These are phyloP conservation scores for Streptanthus diversifolius DNA, from an alignment of 345 rosid genomes.

Conservation along the genomic window DNA sequence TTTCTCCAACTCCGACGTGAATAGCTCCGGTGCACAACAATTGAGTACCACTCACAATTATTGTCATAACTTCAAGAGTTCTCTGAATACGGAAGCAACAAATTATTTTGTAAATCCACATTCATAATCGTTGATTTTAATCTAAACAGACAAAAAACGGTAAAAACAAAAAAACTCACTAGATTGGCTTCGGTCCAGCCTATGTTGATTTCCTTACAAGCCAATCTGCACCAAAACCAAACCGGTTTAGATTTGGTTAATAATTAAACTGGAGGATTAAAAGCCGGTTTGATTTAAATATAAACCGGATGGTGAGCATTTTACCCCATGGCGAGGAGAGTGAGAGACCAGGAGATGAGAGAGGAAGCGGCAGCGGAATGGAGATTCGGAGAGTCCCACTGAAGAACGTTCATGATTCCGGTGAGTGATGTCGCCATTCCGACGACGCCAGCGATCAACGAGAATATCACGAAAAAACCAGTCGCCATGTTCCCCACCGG, in stretches of 20 bases:
- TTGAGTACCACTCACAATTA: constrained; percentile 65
- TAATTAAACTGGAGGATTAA: background rate
- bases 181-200: constrained; percentile 75
- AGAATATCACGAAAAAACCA: constrained; percentile 61
- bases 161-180: constrained; percentile 37
- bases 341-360: constrained; percentile 57
- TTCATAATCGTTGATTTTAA: background rate
- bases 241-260: background rate
- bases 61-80: constrained; percentile 64
- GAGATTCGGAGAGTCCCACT: constrained; percentile 47
- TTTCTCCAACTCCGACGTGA: constrained; percentile 48
- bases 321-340: constrained; percentile 85
- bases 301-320: constrained; percentile 9
- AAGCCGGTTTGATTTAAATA: background rate
- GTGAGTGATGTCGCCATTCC: constrained; percentile 70
- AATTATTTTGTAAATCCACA: too few species aligned
- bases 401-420: constrained; percentile 47
- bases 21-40: constrained; percentile 62
- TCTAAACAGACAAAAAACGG: too few species aligned
- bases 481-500: constrained; percentile 92
- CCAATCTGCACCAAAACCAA: constrained; percentile 53
- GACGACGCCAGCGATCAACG: constrained; percentile 72
- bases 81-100: constrained; percentile 41
- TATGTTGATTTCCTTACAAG: constrained; percentile 71
- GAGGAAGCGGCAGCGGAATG: constrained; percentile 73